Conservation (phyloP, 164 flowering plant species). For the Berberis thunbergii region DNA sequence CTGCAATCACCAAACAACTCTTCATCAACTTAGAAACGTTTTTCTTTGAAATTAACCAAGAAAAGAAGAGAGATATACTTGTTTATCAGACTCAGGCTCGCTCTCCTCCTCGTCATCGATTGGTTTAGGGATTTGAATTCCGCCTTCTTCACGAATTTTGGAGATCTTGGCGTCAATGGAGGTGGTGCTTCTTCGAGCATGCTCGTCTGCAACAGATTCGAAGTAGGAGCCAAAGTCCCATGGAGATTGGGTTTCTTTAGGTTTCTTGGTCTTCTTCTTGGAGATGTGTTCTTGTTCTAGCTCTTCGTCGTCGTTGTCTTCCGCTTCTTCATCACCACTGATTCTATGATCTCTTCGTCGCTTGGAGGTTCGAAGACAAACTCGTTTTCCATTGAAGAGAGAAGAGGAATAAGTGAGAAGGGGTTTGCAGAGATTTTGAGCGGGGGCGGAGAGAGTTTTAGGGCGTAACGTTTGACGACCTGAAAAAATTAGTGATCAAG, state of each 20-base stretch:
- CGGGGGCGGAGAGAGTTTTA: no score
- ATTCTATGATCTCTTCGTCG: constrained; percentile 24
- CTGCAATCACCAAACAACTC: constrained; percentile 18
- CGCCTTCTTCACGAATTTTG: constrained; percentile 34
- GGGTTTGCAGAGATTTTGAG: no score
- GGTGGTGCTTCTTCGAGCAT: constrained; percentile 79
- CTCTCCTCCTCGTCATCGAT: constrained; percentile 19
- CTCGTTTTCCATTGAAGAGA: constrained; percentile 15
- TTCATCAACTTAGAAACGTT: not conserved
- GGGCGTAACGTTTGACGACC: no score
- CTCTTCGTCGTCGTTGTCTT: constrained; percentile 16
- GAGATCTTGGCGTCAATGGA: constrained; percentile 72
- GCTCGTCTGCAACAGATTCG: constrained; percentile 81
- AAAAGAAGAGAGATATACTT: constrained; percentile 22
- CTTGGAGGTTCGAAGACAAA: constrained; percentile 62
- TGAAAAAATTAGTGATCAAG: no score
- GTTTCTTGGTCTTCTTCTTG: constrained; percentile 14
- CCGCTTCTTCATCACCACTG: constrained; percentile 13
- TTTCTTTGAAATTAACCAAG: not conserved
- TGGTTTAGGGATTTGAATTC: constrained; percentile 12
- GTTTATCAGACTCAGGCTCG: constrained; percentile 20
- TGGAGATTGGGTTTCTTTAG: constrained; percentile 47
- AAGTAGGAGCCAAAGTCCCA: constrained; percentile 83
- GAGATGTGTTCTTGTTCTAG: not conserved
- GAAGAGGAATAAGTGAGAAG: no score